Base-by-base conservation (phyloP, 1,284 basidiomycete species). In the Papiliotrema laurentii region DNA sequence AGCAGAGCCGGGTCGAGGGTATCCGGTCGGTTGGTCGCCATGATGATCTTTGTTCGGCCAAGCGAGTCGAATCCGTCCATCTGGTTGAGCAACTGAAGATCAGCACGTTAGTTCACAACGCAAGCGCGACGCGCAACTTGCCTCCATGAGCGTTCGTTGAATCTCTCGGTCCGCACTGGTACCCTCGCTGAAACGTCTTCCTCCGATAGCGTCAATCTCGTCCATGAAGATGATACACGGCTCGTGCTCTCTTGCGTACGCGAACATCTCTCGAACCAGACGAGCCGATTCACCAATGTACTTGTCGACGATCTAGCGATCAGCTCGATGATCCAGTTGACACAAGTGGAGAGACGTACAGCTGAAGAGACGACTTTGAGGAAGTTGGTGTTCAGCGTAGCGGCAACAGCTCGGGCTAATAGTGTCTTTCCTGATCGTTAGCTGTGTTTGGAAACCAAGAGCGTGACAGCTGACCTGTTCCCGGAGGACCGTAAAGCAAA, bases 21-120 rank as follows among this genome's bases (percentile, higher is more conserved):
- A 73, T 97, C 93, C 1, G 92, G 92, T 68, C 92, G 80, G 78
- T 96, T 96, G 30, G 92, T 96, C 3, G 91, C 93, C 92, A 98
- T 97, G 75, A 99, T 98, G 50, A 99, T 83, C 75, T 98, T 98
- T 36, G 93, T 98, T 63, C 81, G 81, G 44, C 94, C 96, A 22
- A 97, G 79, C 14, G 92, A 89, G 75, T 98, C 96, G 77, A 99
- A 98, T 27, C 96, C 96, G 72, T 99, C 96, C 91, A 99, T 96
- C 76, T 98, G 94, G 72, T 98, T 98, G 40, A 99, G 81, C 28
- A 99, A 79, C 89, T 92, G 24, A 6, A 6, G 21, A 19, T 49
- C 25, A 49, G 48, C 26, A 24, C 3, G 39, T 19, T 30, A 30
- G 10, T 22, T n/a, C 42, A 21, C 43, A 28, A 22, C 21, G 26